Conservation (phyloP, 2,329 filamentous ascomycete genomes). For the Trichoderma aggressivum region DNA sequence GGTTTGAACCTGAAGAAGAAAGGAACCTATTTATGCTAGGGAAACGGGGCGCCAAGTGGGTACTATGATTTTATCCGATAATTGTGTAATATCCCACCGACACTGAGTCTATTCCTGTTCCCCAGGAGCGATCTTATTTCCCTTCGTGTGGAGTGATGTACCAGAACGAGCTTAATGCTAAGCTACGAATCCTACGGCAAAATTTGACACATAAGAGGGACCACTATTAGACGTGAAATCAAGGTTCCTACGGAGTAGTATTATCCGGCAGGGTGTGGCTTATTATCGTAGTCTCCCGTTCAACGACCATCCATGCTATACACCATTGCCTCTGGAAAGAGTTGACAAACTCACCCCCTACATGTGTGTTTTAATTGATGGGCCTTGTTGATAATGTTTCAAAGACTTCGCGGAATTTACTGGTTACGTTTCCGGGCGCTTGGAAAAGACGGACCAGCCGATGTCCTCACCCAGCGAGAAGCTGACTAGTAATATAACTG, state of each 20-base stretch:
- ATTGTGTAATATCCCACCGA: too few species aligned
- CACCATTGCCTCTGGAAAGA: not conserved
- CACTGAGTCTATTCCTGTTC: too few species aligned
- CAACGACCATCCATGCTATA: not conserved
- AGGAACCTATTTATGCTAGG: too few species aligned
- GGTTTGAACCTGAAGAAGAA: too few species aligned
- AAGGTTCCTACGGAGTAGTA: not conserved
- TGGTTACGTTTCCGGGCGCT: not conserved
- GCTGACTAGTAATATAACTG: not conserved
- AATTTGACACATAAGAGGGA: not conserved
- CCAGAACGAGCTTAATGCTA: not conserved
- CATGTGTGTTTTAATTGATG: not conserved
- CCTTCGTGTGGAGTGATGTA: not conserved
- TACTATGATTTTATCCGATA: too few species aligned
- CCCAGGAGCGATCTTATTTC: not conserved
- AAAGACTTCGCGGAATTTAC: not conserved
- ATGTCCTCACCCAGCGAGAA: not conserved
- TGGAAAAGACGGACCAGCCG: not conserved
- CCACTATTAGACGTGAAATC: not conserved
- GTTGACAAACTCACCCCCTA: not conserved
- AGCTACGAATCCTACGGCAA: not conserved
- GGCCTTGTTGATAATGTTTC: not conserved
- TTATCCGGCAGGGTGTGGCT: not conserved
- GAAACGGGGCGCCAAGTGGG: too few species aligned
- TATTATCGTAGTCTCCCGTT: not conserved